Conservation (phyloP, 768 basidiomycete species). For the Calvatia gigantea region DNA sequence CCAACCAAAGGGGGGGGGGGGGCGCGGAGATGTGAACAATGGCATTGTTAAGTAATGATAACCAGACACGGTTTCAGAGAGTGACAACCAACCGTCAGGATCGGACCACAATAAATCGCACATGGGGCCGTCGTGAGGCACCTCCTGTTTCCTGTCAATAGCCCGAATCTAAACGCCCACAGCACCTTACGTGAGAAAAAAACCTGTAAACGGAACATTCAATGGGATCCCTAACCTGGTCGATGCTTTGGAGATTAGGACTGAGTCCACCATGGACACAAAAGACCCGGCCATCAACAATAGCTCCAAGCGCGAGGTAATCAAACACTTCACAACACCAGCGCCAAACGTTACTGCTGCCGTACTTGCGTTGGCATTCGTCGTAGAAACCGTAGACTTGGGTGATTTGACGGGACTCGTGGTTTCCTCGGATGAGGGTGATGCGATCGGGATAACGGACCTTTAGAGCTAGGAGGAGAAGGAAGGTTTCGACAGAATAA, state of each 20-base stretch:
- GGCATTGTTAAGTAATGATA: background rate
- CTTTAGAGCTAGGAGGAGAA: conserved; percentile 91
- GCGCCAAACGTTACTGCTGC: conserved; percentile 90
- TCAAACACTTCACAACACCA: conserved; percentile 99
- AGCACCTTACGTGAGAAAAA: conserved; percentile 10
- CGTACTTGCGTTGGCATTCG: conserved; percentile 96
- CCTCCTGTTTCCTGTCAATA: conserved; percentile 95
- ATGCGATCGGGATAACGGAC: conserved; percentile 97
- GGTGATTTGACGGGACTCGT: conserved; percentile 96
- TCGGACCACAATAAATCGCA: conserved; percentile 99
- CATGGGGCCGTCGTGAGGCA: conserved; percentile 98
- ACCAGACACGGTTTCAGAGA: too few species aligned
- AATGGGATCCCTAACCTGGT: conserved; percentile 61
- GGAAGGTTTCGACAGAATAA: conserved; percentile 95
- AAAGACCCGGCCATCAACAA: conserved; percentile 96
- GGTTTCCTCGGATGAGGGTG: conserved; percentile 95
- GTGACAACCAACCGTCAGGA: conserved; percentile 75
- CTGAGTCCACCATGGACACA: conserved; percentile 97
- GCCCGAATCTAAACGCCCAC: conserved; percentile 66
- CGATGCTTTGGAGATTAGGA: conserved; percentile 80
- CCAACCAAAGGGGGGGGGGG: conserved; percentile 3
- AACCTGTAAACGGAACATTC: background rate
- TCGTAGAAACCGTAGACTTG: conserved; percentile 96
- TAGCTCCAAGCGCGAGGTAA: conserved; percentile 89
- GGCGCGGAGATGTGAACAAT: conserved; percentile 18